Conservation (phyloP, 2,329 filamentous ascomycete genomes). For the Pyrenochaeta sp. region DNA sequence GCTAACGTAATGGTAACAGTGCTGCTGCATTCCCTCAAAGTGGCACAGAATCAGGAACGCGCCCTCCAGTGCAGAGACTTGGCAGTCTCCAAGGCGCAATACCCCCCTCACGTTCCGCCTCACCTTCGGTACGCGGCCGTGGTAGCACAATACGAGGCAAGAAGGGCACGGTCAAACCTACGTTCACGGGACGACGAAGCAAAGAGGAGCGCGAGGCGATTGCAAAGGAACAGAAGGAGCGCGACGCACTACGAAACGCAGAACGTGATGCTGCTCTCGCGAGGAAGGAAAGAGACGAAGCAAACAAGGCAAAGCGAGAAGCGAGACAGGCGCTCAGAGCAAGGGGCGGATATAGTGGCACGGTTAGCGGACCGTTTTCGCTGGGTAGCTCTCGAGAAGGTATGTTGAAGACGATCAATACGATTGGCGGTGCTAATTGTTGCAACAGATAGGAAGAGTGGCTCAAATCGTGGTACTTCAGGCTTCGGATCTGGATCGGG, state of each 20-base stretch:
- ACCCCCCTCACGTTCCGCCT: conserved; percentile 41
- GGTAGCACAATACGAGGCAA: conserved; percentile 38
- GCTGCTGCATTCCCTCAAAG: conserved; percentile 25
- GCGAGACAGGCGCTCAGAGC: conserved; percentile 37
- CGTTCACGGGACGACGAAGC: conserved; percentile 55
- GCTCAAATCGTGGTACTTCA: conserved; percentile 25
- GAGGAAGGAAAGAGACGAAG: conserved; percentile 31
- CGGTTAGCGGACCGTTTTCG: conserved; percentile 55
- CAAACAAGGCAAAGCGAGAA: conserved; percentile 30
- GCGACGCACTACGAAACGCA: conserved; percentile 49
- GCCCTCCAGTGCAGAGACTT: conserved; percentile 36
- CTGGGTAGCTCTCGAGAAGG: conserved; percentile 39
- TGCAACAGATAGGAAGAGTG: conserved; percentile 31
- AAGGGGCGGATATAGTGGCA: conserved; percentile 55
- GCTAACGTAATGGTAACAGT: conserved; percentile 14
- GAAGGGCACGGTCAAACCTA: conserved; percentile 47
- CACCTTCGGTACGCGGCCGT: conserved; percentile 37
- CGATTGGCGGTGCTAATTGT: conserved; percentile 8
- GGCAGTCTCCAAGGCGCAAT: conserved; percentile 39
- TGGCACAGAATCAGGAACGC: conserved; percentile 27
- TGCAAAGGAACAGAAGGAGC: conserved; percentile 50
- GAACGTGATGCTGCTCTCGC: conserved; percentile 43
- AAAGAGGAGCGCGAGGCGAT: conserved; percentile 55
- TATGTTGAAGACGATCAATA: conserved; percentile 11
- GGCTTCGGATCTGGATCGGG: conserved; percentile 40